Evolutionary conservation across 2,329 filamentous ascomycete species (phyloP).

Genomic region (Rutstroemia sydowiana): DNA sequence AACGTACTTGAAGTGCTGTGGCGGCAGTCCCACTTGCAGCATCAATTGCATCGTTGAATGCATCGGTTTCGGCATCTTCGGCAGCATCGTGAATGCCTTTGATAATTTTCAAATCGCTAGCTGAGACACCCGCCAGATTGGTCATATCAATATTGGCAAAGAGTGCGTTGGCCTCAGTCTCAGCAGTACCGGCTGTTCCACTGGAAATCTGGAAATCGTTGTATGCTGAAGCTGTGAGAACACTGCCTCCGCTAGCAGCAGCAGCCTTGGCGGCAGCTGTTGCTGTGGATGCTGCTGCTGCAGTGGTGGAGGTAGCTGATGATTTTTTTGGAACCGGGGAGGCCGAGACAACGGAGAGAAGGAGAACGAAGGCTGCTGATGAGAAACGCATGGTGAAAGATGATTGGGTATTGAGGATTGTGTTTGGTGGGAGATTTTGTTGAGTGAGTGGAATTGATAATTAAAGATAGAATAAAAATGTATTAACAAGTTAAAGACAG

Average conservation of each 20-base stretch:
- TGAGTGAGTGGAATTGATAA: neutral
- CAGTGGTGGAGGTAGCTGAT: constrained; percentile 9
- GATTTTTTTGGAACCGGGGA: constrained; percentile 25
- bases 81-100: constrained; percentile 44
- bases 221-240: constrained; percentile 34
- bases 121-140: constrained; percentile 36
- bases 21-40: constrained; percentile 39
- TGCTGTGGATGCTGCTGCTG: constrained; percentile 4
- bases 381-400: constrained; percentile 31
- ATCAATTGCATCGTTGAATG: constrained; percentile 48
- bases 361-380: constrained; percentile 23
- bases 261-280: constrained; percentile 10
- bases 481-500: constrained; percentile 21
- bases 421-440: neutral
- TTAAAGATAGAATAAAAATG: constrained; percentile 19
- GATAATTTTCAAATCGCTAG: constrained; percentile 42
- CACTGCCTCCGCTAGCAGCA: constrained; percentile 19
- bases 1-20: constrained; percentile 39
- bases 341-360: constrained; percentile 25
- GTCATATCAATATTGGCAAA: constrained; percentile 35
- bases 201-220: constrained; percentile 41
- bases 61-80: constrained; percentile 45
- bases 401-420: neutral
- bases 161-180: constrained; percentile 37
- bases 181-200: constrained; percentile 39